These are phyloP conservation scores for Penicillium sp. DNA, from an alignment of 2,329 filamentous ascomycete species.

Conservation along the genomic window DNA sequence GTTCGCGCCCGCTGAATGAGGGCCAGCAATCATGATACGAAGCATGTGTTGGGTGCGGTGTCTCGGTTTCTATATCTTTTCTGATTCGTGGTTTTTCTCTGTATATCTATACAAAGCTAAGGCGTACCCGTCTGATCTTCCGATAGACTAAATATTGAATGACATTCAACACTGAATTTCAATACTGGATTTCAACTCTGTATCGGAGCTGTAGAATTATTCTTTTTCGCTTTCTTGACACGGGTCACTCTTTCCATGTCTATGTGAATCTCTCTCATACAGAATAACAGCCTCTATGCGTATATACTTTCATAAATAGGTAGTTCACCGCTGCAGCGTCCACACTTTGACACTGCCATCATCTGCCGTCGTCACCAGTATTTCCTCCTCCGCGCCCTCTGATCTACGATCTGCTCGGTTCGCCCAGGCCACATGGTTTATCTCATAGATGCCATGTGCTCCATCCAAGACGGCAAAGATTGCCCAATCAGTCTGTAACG, in stretches of 20 bases:
- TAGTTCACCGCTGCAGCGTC: slow-evolving; percentile 47
- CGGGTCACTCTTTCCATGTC: not conserved
- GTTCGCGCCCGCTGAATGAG: not conserved
- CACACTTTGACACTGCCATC: slow-evolving; percentile 85
- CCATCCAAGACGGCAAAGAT: slow-evolving; percentile 64
- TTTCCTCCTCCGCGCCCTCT: slow-evolving; percentile 56
- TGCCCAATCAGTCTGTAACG: slow-evolving; percentile 58
- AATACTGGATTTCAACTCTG: no score
- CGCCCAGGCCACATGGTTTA: slow-evolving; percentile 91
- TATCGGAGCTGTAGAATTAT: not conserved
- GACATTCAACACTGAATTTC: not conserved
- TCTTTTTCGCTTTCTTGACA: no score
- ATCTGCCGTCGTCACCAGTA: slow-evolving; percentile 86
- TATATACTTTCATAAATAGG: not conserved
- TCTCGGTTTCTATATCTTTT: not conserved
- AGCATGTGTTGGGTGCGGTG: slow-evolving; percentile 6
- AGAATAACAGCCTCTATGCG: not conserved
- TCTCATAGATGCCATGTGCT: slow-evolving; percentile 86
- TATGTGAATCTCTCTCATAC: not conserved
- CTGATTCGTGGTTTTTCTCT: not conserved
- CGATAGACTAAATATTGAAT: slow-evolving; percentile 2
- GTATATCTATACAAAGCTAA: slow-evolving; percentile 3
- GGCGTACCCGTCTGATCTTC: not conserved
- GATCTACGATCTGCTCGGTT: slow-evolving; percentile 63
- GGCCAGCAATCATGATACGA: slow-evolving; percentile 8